phyloP scores from a whole-genome alignment of 1,284 basidiomycete species.

The Ceratobasidium theobromae region DNA sequence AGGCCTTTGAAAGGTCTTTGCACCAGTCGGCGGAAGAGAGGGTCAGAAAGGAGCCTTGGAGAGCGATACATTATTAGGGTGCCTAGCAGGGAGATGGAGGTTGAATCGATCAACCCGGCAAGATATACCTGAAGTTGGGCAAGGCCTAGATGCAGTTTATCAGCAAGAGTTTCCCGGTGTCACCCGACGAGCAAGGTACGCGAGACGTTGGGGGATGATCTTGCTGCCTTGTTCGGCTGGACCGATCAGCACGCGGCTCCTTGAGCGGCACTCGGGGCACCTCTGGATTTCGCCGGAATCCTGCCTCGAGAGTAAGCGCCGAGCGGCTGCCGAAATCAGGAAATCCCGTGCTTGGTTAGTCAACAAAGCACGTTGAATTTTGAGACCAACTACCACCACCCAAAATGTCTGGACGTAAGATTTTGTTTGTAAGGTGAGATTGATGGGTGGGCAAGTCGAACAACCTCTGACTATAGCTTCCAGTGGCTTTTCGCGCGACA shows the following conservation, averaged over 20 bases:
- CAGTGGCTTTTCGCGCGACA: conserved; percentile 76
- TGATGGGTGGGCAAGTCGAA: background rate
- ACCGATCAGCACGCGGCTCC: background rate
- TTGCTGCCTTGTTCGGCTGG: background rate
- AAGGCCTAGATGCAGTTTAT: background rate
- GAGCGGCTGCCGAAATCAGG: background rate
- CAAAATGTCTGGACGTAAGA: conserved; percentile 26
- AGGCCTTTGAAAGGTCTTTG: background rate
- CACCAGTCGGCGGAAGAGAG: background rate
- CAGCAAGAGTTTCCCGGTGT: background rate
- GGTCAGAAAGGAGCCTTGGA: background rate
- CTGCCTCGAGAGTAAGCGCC: background rate
- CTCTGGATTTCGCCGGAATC: background rate
- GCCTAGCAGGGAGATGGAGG: background rate
- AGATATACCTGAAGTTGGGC: background rate
- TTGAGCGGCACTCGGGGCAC: background rate
- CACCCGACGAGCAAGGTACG: conserved; percentile 5
- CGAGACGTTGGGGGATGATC: background rate
- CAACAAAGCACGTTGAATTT: conserved; percentile 25
- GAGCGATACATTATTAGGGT: background rate
- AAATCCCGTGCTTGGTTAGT: conserved; percentile 2
- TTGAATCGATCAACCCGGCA: background rate
- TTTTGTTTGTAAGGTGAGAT: conserved; percentile 28
- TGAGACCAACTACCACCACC: conserved; percentile 7
- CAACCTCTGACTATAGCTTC: too few species aligned